Evolutionary conservation across 139 green algal species (phyloP).

Genomic region (Tetradesmus lagerheimii): DNA sequence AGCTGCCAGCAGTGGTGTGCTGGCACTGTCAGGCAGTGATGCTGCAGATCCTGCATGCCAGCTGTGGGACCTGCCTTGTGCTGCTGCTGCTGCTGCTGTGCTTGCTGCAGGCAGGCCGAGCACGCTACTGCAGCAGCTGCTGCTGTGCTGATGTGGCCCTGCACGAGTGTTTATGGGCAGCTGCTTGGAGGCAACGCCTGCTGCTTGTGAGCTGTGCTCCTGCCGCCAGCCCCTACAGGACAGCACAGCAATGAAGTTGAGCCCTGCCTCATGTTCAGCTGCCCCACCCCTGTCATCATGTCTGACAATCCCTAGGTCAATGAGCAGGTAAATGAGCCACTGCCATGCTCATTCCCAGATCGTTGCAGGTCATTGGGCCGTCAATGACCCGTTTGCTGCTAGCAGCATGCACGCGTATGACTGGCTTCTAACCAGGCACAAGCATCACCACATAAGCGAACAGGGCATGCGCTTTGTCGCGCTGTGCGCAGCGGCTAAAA

Average conservation of each 20-base stretch:
- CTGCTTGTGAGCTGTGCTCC: not conserved
- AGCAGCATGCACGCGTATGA: no score
- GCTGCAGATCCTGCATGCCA: not conserved
- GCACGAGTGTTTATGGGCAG: not conserved
- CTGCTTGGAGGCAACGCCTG: not conserved
- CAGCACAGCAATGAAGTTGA: not conserved
- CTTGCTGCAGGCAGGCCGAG: not conserved
- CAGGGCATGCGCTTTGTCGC: not conserved
- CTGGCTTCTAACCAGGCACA: no score
- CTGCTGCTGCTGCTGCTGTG: not conserved
- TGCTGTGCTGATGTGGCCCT: not conserved
- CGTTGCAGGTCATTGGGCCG: no score
- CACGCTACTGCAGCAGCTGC: not conserved
- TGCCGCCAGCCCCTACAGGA: not conserved
- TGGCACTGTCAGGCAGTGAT: no score
- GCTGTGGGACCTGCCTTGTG: not conserved
- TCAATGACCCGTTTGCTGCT: no score
- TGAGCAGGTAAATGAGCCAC: no score
- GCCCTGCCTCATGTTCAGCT: no score
- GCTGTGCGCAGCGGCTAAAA: no score
- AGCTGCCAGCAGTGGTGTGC: not conserved
- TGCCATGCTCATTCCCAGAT: no score
- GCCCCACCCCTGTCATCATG: no score
- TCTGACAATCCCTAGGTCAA: no score
- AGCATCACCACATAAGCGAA: no score